phyloP scores from a whole-genome alignment of 108 stramenopile genomes.

The Cyclotella atomus region DNA sequence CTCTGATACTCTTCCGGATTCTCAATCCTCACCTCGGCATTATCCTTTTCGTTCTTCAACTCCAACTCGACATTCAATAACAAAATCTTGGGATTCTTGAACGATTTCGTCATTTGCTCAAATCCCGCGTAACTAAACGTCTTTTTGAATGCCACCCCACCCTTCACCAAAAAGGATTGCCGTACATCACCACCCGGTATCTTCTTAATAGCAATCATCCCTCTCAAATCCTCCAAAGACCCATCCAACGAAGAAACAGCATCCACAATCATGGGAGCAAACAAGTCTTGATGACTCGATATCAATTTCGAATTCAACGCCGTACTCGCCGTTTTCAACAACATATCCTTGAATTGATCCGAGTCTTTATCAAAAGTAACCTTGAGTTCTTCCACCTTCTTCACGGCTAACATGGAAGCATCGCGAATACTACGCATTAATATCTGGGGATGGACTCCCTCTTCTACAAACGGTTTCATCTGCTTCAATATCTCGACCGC shows the following conservation, averaged over 20 bases:
- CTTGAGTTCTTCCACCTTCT: conserved; percentile 72
- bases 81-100: conserved; percentile 89
- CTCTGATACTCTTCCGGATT: conserved; percentile 97
- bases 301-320: conserved; percentile 99
- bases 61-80: conserved; percentile 98
- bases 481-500: conserved; percentile 95
- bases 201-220: conserved; percentile 96
- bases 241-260: conserved; percentile 84
- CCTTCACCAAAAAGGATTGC: conserved; percentile 93
- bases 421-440: conserved; percentile 79
- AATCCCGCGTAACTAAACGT: conserved; percentile 99
- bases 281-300: conserved; percentile 93
- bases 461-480: conserved; percentile 97
- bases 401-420: conserved; percentile 80
- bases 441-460: conserved; percentile 97
- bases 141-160: conserved; percentile 99
- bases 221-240: conserved; percentile 76
- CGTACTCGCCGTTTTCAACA: conserved; percentile 95
- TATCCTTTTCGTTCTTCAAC: conserved; percentile 98
- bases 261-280: conserved; percentile 98
- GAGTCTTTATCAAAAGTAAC: conserved; percentile 58
- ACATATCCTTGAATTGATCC: conserved; percentile 79
- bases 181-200: conserved; percentile 96
- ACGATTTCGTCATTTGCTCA: conserved; percentile 99
- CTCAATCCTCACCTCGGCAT: conserved; percentile 98